Base-by-base conservation (phyloP, 2,329 filamentous ascomycete genomes). In the Aspergillus glaucus region DNA sequence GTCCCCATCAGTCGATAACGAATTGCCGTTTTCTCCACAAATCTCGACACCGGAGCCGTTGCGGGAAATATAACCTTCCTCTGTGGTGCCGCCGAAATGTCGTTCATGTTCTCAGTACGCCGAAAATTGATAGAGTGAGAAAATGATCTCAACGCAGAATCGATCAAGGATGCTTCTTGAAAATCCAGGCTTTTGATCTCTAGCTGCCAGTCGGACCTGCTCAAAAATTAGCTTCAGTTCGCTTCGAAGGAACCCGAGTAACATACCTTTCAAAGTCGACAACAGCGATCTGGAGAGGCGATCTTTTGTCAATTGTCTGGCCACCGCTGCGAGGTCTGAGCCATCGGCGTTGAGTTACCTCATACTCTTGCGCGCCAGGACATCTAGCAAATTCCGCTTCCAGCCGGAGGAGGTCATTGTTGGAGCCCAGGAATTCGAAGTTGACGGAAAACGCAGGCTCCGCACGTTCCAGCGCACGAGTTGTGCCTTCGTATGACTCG, bases 161-260 rank as follows among this genome's bases (percentile, higher is more conserved):
- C 52, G 43, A 62, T 64, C n/a, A 47, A 60, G 5, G 49, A 58
- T 15, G 51, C 53, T 32, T 63, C 55, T 9, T 70, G 56, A 21
- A 73, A 67, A 22, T 70, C 62, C 9, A 73, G 50, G 3, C 65
- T 61, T 51, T 68, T 68, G 48, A 73, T 63, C 48, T 72, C 67
- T 8, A 72, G 53, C 50, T 72, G 65, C 60, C 70, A 71, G 50
- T 73, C 70, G 12, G 63, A 64, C 40, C 70, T 72, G 48, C 24
- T 26, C 10, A 22, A n/a, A 26, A 7, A 39, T 57, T 40, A 56
- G 51, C 17, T 30, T 30, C n/a, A 10, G 26, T 34, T 22, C 34
- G 9, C 28, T 36, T 10, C 17, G 1, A 34, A 42, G n/a, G 12
- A 22, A n/a, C 37, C 32, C 12, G 22, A 49, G 24, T 14, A 14